A percentile compares a stretch with the other conserved stretches of the same genome.
Evolutionary conservation across 805 yeast species (phyloP).

Genomic region (Candida silvatica): DNA sequence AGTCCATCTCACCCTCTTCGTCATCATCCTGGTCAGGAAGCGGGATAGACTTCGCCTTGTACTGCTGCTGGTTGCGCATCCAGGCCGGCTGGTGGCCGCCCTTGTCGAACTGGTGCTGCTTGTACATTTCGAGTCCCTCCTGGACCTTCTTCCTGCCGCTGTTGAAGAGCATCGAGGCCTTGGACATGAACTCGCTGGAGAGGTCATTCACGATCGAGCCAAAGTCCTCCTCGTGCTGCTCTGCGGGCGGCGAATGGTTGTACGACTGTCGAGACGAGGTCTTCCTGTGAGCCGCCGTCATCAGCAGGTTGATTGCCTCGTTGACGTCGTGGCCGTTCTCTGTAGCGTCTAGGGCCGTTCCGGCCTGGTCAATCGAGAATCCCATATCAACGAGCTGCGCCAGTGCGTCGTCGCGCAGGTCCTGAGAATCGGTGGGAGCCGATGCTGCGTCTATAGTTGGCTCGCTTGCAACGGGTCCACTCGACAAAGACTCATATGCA

Average conservation of each 20-base stretch:
- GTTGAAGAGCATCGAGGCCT: conserved; percentile 50
- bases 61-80: conserved; percentile 55
- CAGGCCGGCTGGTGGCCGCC: conserved; percentile 50
- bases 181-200: conserved; percentile 46
- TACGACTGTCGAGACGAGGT: not conserved
- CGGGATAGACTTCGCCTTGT: conserved; percentile 31
- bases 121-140: conserved; percentile 54
- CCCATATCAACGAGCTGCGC: conserved; percentile 80
- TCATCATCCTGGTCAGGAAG: conserved; percentile 33
- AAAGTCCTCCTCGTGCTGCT: conserved; percentile 23
- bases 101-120: conserved; percentile 24
- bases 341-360: conserved; percentile 46
- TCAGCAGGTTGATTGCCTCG: conserved; percentile 52
- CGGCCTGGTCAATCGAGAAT: conserved; percentile 53
- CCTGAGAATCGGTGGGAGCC: not conserved
- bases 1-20: conserved; percentile 30
- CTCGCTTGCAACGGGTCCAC: not conserved
- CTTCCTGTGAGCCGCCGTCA: not conserved
- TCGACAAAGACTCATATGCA: too few relatives aligned
- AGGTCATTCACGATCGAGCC: conserved; percentile 39
- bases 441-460: not conserved
- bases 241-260: not conserved
- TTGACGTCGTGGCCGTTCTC: conserved; percentile 47
- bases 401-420: conserved; percentile 36
- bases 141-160: conserved; percentile 54